These are phyloP conservation scores for Leccinum uliginosum DNA, from an alignment of 768 basidiomycete species.

Conservation along the genomic window DNA sequence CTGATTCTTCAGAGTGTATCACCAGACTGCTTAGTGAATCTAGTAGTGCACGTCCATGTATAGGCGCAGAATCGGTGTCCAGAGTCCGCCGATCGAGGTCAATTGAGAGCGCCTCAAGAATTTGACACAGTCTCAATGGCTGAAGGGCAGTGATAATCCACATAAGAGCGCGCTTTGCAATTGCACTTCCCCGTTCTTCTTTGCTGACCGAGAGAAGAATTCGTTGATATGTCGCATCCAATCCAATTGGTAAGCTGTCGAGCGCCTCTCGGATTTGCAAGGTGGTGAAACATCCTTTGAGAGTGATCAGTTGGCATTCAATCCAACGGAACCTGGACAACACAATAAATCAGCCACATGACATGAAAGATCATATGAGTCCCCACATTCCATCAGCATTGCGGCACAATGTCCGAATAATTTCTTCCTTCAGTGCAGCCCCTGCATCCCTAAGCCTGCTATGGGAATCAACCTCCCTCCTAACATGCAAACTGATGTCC, in stretches of 20 bases:
- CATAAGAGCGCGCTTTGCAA: background rate
- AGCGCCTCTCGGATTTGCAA: background rate
- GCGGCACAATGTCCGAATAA: background rate
- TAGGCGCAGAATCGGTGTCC: background rate
- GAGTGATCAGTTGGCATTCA: background rate
- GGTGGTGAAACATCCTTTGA: background rate
- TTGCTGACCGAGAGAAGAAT: background rate
- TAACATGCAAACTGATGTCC: conserved; percentile 7
- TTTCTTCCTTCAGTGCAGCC: conserved; percentile 3
- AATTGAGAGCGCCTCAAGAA: background rate
- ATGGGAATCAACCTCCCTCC: conserved; percentile 5
- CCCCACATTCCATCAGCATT: conserved; percentile 12
- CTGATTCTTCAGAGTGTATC: background rate
- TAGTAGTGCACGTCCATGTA: background rate
- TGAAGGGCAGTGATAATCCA: background rate
- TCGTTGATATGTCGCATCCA: background rate
- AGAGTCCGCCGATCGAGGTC: background rate
- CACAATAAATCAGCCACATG: background rate
- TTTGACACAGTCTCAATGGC: background rate
- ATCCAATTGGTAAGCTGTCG: background rate
- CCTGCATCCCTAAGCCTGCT: background rate
- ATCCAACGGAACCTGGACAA: background rate
- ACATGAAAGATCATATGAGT: background rate
- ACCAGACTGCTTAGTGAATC: background rate
- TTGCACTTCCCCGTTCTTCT: background rate